Conservation (phyloP, 371 early-diverging fungal species). For the Mortierella sp. region DNA sequence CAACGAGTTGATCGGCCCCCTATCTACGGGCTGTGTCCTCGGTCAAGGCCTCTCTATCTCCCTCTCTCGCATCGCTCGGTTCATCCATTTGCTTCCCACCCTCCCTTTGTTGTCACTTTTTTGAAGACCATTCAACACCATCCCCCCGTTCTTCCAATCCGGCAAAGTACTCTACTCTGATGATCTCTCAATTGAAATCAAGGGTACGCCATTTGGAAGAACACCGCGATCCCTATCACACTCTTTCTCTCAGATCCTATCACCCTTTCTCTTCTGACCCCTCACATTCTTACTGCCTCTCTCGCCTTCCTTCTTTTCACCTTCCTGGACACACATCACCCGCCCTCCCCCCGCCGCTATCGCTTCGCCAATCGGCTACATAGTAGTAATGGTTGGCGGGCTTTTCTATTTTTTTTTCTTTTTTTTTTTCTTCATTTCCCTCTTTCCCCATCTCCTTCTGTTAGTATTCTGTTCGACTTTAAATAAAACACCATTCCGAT, state of each 20-base stretch:
- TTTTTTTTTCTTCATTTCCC: too few species aligned
- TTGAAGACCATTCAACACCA: not conserved
- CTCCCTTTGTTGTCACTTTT: not conserved
- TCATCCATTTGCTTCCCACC: not conserved
- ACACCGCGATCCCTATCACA: not conserved
- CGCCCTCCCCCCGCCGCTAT: constrained; percentile 8
- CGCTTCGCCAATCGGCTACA: too few species aligned
- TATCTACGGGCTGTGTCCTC: not conserved
- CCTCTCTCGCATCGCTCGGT: too few species aligned
- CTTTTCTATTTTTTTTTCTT: too few species aligned
- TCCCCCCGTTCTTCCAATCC: constrained; percentile 22
- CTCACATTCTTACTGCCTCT: not conserved
- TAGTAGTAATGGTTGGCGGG: too few species aligned
- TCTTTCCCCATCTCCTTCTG: too few species aligned
- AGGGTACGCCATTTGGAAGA: constrained; percentile 29
- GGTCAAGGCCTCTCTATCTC: not conserved
- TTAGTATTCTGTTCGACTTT: too few species aligned
- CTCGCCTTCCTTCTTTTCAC: not conserved
- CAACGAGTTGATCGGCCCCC: not conserved
- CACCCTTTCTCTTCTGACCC: not conserved
- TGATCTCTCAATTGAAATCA: not conserved
- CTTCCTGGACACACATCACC: not conserved
- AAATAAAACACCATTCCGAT: too few species aligned
- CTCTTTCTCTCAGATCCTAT: not conserved
- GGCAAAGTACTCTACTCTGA: constrained; percentile 26